A percentile compares a stretch with the other conserved stretches of the same genome.
Conservation (phyloP, 164 flowering plant species). For the Vitis vinifera region ASM3070453v1 NC_081805.1:24153501-24154000, state of each 20-base stretch:
- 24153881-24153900: slow-evolving; percentile 82
- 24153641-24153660: background rate
- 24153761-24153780: slow-evolving; percentile 79
- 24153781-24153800: slow-evolving; percentile 80
- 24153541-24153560: too few relatives aligned
- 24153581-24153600: too few relatives aligned
- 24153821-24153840: slow-evolving; percentile 71
- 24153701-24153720: slow-evolving; percentile 74
- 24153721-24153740: slow-evolving; percentile 64
- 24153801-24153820: slow-evolving; percentile 82
- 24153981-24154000: slow-evolving; percentile 89
- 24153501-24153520: too few relatives aligned
- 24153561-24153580: too few relatives aligned
- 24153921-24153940: slow-evolving; percentile 84
- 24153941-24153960: slow-evolving; percentile 69
- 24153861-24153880: slow-evolving; percentile 85
- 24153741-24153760: slow-evolving; percentile 78
- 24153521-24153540: too few relatives aligned
- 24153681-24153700: slow-evolving; percentile 68
- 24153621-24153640: background rate
- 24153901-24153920: slow-evolving; percentile 75
- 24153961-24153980: slow-evolving; percentile 86
- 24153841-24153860: slow-evolving; percentile 88
- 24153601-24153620: too few relatives aligned
- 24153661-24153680: slow-evolving; percentile 80